phyloP scores from a whole-genome alignment of 108 stramenopile genomes.

The Cylindrotheca closterium region DNA sequence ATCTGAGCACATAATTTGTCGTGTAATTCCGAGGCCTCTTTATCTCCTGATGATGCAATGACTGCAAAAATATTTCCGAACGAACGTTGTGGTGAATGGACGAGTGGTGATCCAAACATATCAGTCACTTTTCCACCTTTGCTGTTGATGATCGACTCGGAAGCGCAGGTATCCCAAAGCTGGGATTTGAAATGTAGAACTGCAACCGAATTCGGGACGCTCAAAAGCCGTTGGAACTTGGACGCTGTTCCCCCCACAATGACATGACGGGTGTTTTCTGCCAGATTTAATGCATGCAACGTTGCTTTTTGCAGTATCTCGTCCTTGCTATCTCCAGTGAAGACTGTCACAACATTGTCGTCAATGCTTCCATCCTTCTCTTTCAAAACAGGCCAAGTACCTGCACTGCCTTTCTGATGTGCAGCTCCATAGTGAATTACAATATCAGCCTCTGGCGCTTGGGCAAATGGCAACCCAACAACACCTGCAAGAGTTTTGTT shows the following conservation, averaged over 20 bases:
- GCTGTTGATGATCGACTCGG: constrained; percentile 53
- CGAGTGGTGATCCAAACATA: constrained; percentile 61
- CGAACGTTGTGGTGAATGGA: constrained; percentile 31
- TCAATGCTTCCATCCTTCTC: background rate
- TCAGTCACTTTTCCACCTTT: constrained; percentile 66
- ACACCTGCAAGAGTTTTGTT: constrained; percentile 63
- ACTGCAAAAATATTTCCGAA: constrained; percentile 65
- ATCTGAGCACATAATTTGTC: constrained; percentile 32
- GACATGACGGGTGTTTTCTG: constrained; percentile 9
- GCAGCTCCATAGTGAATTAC: constrained; percentile 52
- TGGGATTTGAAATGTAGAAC: constrained; percentile 54
- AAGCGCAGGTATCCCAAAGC: constrained; percentile 68
- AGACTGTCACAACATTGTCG: constrained; percentile 23
- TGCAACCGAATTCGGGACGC: constrained; percentile 37
- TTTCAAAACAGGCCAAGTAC: constrained; percentile 10
- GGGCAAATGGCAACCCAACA: constrained; percentile 72
- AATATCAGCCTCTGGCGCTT: constrained; percentile 14
- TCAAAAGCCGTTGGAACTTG: constrained; percentile 46
- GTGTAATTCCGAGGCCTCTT: constrained; percentile 35
- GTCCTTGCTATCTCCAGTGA: constrained; percentile 56
- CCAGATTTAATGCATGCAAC: constrained; percentile 6
- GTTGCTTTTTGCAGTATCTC: constrained; percentile 27
- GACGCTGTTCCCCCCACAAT: constrained; percentile 58
- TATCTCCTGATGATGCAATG: constrained; percentile 40
- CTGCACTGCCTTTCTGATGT: constrained; percentile 33